Percentiles rank a stretch among this genome's conserved stretches.
Evolutionary conservation across 306 rosid genomes (phyloP).

Genomic region (Vicia villosa): DNA sequence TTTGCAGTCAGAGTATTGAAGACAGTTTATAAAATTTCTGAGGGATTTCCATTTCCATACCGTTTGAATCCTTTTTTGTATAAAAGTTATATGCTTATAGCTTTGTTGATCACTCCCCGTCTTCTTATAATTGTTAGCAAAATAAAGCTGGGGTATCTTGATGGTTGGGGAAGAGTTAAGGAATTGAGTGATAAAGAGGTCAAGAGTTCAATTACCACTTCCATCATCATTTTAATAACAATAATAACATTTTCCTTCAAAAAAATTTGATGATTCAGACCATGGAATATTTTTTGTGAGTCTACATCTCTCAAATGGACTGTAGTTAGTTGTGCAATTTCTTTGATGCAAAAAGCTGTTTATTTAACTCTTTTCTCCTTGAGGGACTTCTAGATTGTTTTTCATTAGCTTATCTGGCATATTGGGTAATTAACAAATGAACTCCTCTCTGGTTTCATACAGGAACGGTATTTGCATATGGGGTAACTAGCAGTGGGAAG

Average conservation of each 20-base stretch:
- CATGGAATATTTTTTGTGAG: constrained; percentile 29
- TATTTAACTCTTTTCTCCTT: constrained; percentile 20
- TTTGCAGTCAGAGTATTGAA: neutral
- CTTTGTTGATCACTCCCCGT: constrained; percentile 34
- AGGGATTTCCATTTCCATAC: constrained; percentile 1
- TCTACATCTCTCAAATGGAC: constrained; percentile 11
- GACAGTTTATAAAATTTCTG: constrained; percentile 8
- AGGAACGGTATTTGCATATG: constrained; percentile 98
- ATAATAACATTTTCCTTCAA: neutral
- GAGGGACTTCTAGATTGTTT: constrained; percentile 35
- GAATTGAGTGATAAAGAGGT: neutral
- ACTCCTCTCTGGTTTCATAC: constrained; percentile 40
- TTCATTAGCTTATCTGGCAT: constrained; percentile 34
- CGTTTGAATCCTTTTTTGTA: constrained; percentile 18
- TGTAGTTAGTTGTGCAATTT: constrained; percentile 25
- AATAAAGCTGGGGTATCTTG: constrained; percentile 10
- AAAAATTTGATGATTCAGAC: constrained; percentile 15
- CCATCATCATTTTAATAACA: neutral
- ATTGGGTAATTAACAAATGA: constrained; percentile 29
- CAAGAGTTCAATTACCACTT: neutral
- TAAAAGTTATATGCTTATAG: constrained; percentile 25
- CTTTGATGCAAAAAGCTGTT: constrained; percentile 34
- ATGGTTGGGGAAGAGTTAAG: neutral
- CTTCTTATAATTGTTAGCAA: constrained; percentile 19
- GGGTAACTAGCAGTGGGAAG: constrained; percentile 99